phyloP scores from a whole-genome alignment of 805 yeast genomes.

The Groenewaldozyma salmanticensis region DNA sequence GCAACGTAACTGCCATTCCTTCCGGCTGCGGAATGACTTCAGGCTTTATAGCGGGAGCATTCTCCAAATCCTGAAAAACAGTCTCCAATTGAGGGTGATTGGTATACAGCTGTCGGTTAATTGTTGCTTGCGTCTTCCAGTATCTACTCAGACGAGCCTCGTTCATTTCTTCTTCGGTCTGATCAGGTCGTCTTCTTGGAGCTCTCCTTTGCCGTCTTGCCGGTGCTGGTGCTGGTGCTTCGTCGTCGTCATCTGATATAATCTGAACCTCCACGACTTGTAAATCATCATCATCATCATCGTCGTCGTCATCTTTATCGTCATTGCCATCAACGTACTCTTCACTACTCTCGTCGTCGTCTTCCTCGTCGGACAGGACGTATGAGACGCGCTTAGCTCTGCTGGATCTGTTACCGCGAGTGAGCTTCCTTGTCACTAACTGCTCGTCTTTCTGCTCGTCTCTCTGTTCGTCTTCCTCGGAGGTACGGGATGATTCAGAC shows the following conservation, averaged over 20 bases:
- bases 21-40: conserved; percentile 60
- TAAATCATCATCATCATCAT: neutral
- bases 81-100: conserved; percentile 70
- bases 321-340: conserved; percentile 3
- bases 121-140: conserved; percentile 46
- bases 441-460: no score
- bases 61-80: conserved; percentile 57
- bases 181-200: neutral
- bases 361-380: conserved; percentile 2
- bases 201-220: neutral
- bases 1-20: conserved; percentile 59
- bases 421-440: no score
- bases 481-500: no score
- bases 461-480: no score
- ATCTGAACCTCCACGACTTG: no score
- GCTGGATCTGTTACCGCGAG: no score
- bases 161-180: conserved; percentile 2
- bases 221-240: no score
- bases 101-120: conserved; percentile 57
- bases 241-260: no score
- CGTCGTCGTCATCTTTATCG: conserved; percentile 2
- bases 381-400: no score
- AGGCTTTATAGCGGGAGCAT: conserved; percentile 33
- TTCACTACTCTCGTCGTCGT: conserved; percentile 1
- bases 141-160: conserved; percentile 7